Percentiles rank a stretch among this genome's conserved stretches.
phyloP scores from a whole-genome alignment of 2,329 filamentous ascomycete genomes.

The Whalleya microplaca region DNA sequence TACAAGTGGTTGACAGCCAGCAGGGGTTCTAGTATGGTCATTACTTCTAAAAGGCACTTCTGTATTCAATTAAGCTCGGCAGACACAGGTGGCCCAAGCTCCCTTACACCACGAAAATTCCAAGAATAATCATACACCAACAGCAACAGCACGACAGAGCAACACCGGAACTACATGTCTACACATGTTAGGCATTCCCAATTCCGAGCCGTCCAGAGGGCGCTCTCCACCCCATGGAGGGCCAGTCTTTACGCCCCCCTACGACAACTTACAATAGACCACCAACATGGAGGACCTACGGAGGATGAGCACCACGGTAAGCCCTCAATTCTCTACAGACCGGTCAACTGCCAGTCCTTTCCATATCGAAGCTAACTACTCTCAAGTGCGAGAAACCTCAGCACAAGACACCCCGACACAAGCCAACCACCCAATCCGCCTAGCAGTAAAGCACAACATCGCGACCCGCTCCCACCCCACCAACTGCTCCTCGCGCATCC shows the following conservation, averaged over 20 bases:
- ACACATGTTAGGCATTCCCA: constrained; percentile 37
- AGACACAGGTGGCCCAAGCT: no score
- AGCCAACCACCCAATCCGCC: no score
- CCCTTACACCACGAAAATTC: no score
- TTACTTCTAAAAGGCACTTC: no score
- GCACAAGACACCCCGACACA: not conserved
- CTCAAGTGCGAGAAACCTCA: not conserved
- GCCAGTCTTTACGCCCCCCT: constrained; percentile 15
- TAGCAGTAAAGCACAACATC: constrained; percentile 80
- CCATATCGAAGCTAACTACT: not conserved
- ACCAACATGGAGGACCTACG: not conserved
- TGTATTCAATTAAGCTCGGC: no score
- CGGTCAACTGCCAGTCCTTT: not conserved
- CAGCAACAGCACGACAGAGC: not conserved
- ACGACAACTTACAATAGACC: constrained; percentile 1
- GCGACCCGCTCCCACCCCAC: constrained; percentile 62
- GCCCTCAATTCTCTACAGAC: not conserved
- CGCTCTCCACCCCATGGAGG: constrained; percentile 31
- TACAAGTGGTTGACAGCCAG: no score
- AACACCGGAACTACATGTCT: constrained; percentile 38
- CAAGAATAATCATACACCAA: no score
- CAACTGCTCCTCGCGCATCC: no score
- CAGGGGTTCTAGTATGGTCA: no score
- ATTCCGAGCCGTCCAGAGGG: constrained; percentile 33
- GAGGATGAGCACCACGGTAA: not conserved